A percentile compares a stretch with the other conserved stretches of the same genome.
Conservation (phyloP, 1,284 basidiomycete genomes). For the Papiliotrema nemorosa region DNA sequence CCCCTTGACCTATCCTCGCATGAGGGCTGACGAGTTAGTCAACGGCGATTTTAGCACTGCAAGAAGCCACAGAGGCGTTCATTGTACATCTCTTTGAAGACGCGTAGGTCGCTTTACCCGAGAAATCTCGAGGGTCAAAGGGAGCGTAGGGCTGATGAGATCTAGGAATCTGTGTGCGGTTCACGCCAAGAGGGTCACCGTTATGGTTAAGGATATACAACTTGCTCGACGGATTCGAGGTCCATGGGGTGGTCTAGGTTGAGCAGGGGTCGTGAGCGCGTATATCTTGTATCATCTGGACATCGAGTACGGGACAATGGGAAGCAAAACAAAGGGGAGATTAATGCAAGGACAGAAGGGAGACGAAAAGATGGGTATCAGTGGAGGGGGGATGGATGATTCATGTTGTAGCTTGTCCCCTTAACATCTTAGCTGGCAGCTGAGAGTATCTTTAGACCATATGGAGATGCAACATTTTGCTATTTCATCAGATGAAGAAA, state of each 20-base stretch:
- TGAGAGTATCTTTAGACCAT: too few relatives aligned
- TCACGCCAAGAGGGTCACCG: conserved; percentile 96
- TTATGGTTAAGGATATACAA: conserved; percentile 97
- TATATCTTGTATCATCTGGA: background rate
- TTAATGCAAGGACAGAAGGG: too few relatives aligned
- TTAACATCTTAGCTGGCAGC: too few relatives aligned
- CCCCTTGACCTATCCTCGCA: too few relatives aligned
- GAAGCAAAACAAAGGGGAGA: too few relatives aligned
- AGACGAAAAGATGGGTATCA: too few relatives aligned
- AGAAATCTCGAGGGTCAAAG: background rate
- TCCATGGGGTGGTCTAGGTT: conserved; percentile 58
- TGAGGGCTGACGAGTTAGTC: too few relatives aligned
- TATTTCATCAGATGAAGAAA: too few relatives aligned
- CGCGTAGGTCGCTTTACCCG: conserved; percentile 67
- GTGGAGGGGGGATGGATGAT: too few relatives aligned
- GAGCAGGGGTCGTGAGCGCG: background rate
- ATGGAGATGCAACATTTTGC: too few relatives aligned
- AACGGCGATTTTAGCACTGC: conserved; percentile 81
- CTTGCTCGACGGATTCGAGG: conserved; percentile 92
- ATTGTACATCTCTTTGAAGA: conserved; percentile 94
- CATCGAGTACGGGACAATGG: background rate
- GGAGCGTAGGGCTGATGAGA: background rate
- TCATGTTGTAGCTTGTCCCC: too few relatives aligned
- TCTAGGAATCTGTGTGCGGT: conserved; percentile 87
- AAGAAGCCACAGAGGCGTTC: conserved; percentile 92